Conservation (phyloP, 2,329 filamentous ascomycete genomes). For the Botryosphaeria dothidea region DNA sequence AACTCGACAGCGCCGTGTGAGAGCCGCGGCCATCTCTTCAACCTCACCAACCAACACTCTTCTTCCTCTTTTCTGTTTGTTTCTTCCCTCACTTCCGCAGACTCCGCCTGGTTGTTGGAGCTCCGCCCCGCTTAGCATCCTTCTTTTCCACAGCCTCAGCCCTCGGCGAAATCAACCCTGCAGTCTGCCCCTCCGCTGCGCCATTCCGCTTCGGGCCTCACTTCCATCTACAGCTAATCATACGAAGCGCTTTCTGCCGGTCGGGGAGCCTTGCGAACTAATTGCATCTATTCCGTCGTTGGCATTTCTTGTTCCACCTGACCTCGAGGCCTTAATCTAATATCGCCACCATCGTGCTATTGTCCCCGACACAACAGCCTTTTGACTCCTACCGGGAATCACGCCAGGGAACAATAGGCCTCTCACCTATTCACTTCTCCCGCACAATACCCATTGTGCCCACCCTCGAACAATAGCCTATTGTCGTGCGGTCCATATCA, state of each 20-base stretch:
- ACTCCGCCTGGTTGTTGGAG: conserved; percentile 20
- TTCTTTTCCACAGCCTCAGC: conserved; percentile 14
- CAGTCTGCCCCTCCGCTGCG: conserved; percentile 1
- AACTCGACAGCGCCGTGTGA: conserved; percentile 4
- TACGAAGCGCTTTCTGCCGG: conserved; percentile 16
- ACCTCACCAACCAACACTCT: neutral
- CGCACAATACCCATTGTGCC: neutral
- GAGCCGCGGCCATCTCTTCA: neutral
- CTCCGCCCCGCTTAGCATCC: conserved; percentile 17
- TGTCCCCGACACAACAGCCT: neutral
- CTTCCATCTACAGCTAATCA: conserved; percentile 13
- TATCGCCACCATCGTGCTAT: neutral
- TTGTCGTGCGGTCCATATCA: neutral
- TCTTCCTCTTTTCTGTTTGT: neutral
- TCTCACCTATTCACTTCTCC: neutral
- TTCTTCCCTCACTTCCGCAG: conserved; percentile 10
- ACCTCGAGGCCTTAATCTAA: conserved; percentile 17
- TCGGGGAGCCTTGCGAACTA: conserved; percentile 17
- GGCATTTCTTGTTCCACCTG: conserved; percentile 1
- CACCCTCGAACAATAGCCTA: neutral
- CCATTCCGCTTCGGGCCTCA: conserved; percentile 6
- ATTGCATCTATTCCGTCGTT: conserved; percentile 16
- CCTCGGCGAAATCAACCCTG: conserved; percentile 13
- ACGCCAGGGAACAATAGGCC: conserved; percentile 14
- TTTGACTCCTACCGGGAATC: neutral